Evolutionary conservation across 2,329 filamentous ascomycete genomes (phyloP).

Genomic region (Aspergillus uvarum): DNA sequence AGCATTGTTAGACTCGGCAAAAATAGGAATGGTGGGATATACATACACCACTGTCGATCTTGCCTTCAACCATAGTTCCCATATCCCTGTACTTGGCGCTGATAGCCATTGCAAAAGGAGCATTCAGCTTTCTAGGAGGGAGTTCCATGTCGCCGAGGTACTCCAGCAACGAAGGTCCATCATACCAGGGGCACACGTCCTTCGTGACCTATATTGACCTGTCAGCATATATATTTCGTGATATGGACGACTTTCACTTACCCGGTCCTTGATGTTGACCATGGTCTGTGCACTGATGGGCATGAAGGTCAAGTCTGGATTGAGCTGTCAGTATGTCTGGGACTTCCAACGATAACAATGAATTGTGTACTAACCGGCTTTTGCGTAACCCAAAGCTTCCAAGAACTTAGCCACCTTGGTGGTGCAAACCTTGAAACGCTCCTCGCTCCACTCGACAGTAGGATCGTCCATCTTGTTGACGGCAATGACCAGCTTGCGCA

Average conservation of each 20-base stretch:
- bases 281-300: slow-evolving; percentile 89
- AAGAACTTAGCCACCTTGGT: slow-evolving; percentile 84
- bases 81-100: slow-evolving; percentile 96
- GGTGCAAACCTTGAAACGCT: slow-evolving; percentile 88
- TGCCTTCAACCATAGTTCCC: slow-evolving; percentile 96
- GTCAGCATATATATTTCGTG: neutral
- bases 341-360: no score
- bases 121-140: slow-evolving; percentile 92
- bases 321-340: neutral
- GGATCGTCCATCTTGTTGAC: slow-evolving; percentile 99
- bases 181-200: slow-evolving; percentile 76
- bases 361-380: slow-evolving; percentile 51
- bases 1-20: no score
- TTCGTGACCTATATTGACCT: slow-evolving; percentile 56
- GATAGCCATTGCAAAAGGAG: slow-evolving; percentile 98
- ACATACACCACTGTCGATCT: slow-evolving; percentile 76
- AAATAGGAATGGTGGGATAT: no score
- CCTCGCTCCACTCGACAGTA: slow-evolving; percentile 93
- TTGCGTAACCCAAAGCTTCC: slow-evolving; percentile 92
- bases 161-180: slow-evolving; percentile 87
- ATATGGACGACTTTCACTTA: neutral
- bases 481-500: slow-evolving; percentile 90
- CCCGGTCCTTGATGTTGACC: slow-evolving; percentile 81
- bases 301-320: slow-evolving; percentile 81
- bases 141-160: slow-evolving; percentile 93